Percentiles rank a stretch among this genome's conserved stretches.
These are phyloP conservation scores for Catharanthus roseus DNA, from an alignment of 257 asterid genomes.

Conservation along the genomic window DNA sequence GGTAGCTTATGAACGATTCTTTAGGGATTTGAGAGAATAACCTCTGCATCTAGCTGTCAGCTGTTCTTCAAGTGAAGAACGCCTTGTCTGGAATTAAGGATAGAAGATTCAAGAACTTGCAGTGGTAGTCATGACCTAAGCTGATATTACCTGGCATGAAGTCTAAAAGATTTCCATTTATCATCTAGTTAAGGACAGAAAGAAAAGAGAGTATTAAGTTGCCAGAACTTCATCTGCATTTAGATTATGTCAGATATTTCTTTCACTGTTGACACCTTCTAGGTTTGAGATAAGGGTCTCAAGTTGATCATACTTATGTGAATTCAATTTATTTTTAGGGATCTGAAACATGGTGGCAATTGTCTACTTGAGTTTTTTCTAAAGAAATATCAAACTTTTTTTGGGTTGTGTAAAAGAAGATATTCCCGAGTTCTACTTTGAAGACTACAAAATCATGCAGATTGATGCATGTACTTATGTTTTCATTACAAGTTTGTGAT, in stretches of 20 bases:
- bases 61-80: background rate
- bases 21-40: background rate
- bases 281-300: background rate
- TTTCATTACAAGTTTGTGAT: too few species aligned
- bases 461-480: too few species aligned
- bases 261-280: background rate
- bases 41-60: background rate
- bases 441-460: background rate
- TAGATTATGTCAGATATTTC: background rate
- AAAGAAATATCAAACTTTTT: background rate
- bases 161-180: background rate
- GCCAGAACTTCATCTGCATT: background rate
- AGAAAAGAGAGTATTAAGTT: background rate
- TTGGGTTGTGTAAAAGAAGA: background rate
- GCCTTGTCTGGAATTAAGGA: background rate
- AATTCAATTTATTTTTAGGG: background rate
- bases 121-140: background rate
- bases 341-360: background rate
- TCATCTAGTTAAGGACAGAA: background rate
- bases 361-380: background rate
- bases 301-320: background rate
- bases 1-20: background rate
- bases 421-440: background rate
- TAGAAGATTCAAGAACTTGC: background rate
- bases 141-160: background rate